These are phyloP conservation scores for Coprinellus micaceus DNA, from an alignment of 768 basidiomycete species.

Conservation along the genomic window DNA sequence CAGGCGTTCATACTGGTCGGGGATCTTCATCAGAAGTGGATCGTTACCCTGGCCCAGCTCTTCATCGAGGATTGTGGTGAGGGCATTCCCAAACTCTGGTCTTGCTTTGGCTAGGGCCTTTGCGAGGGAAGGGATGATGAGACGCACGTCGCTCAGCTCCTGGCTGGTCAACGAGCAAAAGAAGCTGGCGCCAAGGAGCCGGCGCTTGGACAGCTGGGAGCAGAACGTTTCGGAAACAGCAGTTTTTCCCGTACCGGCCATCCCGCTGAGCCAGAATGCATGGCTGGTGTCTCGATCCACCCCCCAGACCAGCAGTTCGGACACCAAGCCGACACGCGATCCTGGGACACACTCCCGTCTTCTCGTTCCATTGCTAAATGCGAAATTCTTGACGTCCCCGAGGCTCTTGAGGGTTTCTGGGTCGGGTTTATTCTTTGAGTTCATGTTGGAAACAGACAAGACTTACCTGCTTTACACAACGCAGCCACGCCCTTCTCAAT, in stretches of 20 bases:
- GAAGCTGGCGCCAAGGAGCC: constrained; percentile 3
- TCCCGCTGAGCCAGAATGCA: constrained; percentile 7
- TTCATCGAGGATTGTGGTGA: background rate
- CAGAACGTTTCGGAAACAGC: constrained; percentile 8
- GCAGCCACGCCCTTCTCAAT: background rate
- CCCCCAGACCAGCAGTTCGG: background rate
- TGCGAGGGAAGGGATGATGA: background rate
- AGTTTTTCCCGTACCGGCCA: constrained; percentile 10
- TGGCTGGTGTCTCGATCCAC: background rate
- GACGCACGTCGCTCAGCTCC: background rate
- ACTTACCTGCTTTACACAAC: background rate
- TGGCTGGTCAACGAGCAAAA: constrained; percentile 1
- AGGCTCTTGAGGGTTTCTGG: background rate
- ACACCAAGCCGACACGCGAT: background rate
- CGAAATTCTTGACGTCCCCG: background rate
- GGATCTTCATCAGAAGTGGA: background rate
- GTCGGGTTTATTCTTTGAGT: too few relatives aligned
- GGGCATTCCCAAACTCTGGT: background rate
- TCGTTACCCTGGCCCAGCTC: too few relatives aligned
- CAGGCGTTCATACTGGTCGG: background rate
- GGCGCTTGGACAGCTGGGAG: background rate
- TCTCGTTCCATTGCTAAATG: too few relatives aligned
- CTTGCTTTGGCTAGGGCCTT: background rate
- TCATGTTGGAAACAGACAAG: background rate
- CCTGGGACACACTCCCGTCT: background rate